Conservation (phyloP, 2,329 filamentous ascomycete genomes). For the Ophidiomyces ophidiicola region DNA sequence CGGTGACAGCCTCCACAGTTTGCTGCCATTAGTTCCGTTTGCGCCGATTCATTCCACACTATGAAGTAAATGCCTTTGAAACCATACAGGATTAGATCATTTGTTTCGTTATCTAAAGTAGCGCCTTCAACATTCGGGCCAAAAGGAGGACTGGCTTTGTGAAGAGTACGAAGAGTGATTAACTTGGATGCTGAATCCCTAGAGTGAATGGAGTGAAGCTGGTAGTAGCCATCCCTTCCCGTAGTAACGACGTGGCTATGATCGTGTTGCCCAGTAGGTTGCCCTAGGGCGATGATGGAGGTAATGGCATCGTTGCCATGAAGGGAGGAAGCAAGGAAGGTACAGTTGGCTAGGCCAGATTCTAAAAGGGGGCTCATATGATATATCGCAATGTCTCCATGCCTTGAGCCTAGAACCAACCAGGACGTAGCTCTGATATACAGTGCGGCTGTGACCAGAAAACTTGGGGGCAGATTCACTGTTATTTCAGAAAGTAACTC, state of each 20-base stretch:
- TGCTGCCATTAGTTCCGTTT: slow-evolving; percentile 57
- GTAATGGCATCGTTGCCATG: slow-evolving; percentile 57
- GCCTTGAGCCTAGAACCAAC: slow-evolving; percentile 45
- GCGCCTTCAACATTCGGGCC: slow-evolving; percentile 65
- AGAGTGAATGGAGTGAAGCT: slow-evolving; percentile 43
- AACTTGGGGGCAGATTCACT: slow-evolving; percentile 30
- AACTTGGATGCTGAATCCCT: slow-evolving; percentile 20
- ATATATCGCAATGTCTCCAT: slow-evolving; percentile 43
- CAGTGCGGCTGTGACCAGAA: slow-evolving; percentile 42
- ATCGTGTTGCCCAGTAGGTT: background rate
- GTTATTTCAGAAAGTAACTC: slow-evolving; percentile 3
- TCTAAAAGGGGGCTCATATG: slow-evolving; percentile 12
- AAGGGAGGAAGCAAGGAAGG: slow-evolving; percentile 18
- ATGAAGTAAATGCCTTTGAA: slow-evolving; percentile 72
- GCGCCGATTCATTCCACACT: slow-evolving; percentile 62
- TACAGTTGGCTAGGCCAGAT: slow-evolving; percentile 2
- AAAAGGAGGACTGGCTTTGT: slow-evolving; percentile 58
- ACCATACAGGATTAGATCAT: slow-evolving; percentile 60
- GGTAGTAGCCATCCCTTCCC: slow-evolving; percentile 63
- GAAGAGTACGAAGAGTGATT: slow-evolving; percentile 41
- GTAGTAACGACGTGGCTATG: slow-evolving; percentile 49
- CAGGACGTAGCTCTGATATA: slow-evolving; percentile 24
- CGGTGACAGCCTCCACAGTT: slow-evolving; percentile 80
- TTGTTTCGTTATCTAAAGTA: slow-evolving; percentile 41
- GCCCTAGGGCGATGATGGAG: slow-evolving; percentile 36